Evolutionary conservation across 139 green algal species (phyloP).

Genomic region (Gonium pectorale): DNA sequence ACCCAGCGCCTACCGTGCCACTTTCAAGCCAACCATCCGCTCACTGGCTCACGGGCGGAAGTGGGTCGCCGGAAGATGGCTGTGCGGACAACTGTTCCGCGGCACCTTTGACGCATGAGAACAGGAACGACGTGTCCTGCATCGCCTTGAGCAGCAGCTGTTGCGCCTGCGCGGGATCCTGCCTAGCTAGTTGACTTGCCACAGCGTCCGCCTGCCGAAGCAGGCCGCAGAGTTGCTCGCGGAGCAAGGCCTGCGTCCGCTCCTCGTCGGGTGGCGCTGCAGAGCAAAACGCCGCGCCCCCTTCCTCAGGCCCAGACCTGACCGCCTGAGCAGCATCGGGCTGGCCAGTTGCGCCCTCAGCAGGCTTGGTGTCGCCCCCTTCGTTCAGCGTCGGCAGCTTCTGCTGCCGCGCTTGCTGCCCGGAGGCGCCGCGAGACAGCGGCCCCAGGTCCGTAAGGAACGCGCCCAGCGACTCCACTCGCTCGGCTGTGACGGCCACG

Average conservation of each 20-base stretch:
- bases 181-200: background rate
- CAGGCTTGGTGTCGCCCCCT: background rate
- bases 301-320: too few relatives aligned
- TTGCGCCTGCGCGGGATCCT: background rate
- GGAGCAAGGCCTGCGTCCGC: background rate
- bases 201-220: background rate
- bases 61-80: too few relatives aligned
- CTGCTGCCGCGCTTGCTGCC: background rate
- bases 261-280: too few relatives aligned
- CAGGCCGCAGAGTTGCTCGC: background rate
- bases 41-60: too few relatives aligned
- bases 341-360: too few relatives aligned
- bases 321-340: too few relatives aligned
- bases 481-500: background rate
- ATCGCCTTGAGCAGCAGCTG: background rate
- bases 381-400: background rate
- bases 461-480: slow-evolving; percentile 21
- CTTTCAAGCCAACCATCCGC: too few relatives aligned
- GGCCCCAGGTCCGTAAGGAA: slow-evolving; percentile 21
- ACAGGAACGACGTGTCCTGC: background rate
- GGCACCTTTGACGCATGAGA: background rate
- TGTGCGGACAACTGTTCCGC: too few relatives aligned
- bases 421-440: background rate
- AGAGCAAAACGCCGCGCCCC: too few relatives aligned
- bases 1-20: too few relatives aligned